phyloP scores from a whole-genome alignment of 495 filamentous ascomycete species.

The Evernia prunastri region DNA sequence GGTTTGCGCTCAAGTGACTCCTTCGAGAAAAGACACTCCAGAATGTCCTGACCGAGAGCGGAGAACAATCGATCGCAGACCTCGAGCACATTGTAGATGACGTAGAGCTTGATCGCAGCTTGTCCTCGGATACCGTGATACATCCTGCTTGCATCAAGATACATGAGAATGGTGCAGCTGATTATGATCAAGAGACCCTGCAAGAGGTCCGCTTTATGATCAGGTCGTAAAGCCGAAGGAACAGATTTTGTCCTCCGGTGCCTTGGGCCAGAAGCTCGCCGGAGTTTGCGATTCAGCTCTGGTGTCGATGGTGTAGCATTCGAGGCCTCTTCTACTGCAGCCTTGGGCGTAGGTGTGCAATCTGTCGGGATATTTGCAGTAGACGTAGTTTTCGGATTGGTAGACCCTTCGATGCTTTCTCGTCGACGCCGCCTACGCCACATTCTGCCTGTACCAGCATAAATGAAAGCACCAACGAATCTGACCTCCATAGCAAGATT shows the following conservation, averaged over 20 bases:
- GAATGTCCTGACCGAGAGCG: slow-evolving; percentile 88
- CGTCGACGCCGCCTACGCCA: slow-evolving; percentile 55
- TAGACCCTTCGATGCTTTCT: slow-evolving; percentile 11
- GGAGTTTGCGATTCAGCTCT: slow-evolving; percentile 24
- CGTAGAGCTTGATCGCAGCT: slow-evolving; percentile 94
- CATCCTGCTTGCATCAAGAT: slow-evolving; percentile 92
- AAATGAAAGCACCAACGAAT: slow-evolving; percentile 65
- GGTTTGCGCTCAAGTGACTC: slow-evolving; percentile 84
- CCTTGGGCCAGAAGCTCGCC: slow-evolving; percentile 36
- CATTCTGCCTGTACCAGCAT: slow-evolving; percentile 65
- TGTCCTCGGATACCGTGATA: slow-evolving; percentile 97
- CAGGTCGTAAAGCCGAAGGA: slow-evolving; percentile 73
- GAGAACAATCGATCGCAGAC: slow-evolving; percentile 79
- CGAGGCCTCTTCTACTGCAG: not conserved
- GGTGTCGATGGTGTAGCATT: slow-evolving; percentile 1
- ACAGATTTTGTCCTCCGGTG: slow-evolving; percentile 76
- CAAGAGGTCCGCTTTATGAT: slow-evolving; percentile 91
- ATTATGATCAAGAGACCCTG: slow-evolving; percentile 79
- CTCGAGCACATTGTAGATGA: slow-evolving; percentile 96
- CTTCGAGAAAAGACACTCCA: slow-evolving; percentile 89
- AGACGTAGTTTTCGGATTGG: not conserved
- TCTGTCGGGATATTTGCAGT: not conserved
- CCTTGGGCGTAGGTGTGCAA: not conserved
- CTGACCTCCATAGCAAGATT: slow-evolving; percentile 58
- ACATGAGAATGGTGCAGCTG: slow-evolving; percentile 80